Evolutionary conservation across 805 yeast species (phyloP), one percentile per base, ranked within the genome.

Genomic region (Saccharomycopsis sp.): DNA sequence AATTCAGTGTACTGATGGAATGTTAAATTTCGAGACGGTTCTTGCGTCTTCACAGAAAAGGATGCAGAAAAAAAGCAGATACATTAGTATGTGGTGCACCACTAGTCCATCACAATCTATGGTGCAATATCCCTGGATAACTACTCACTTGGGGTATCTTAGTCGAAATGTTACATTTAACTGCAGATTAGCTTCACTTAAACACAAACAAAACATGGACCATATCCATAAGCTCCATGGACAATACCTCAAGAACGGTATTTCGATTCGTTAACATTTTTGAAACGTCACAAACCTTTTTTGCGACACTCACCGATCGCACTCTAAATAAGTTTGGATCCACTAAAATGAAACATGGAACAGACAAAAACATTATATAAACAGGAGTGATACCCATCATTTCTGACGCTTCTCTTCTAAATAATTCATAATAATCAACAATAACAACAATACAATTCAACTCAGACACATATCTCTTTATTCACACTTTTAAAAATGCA

Each of bases 401-500:
- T 29, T 29, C n/a, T n/a, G n/a, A n/a, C n/a, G n/a, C n/a, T n/a
- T n/a, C n/a, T n/a, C n/a, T n/a, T n/a, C n/a, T n/a, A n/a, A n/a
- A n/a, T n/a, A n/a, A n/a, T n/a, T n/a, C n/a, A n/a, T n/a, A n/a
- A n/a, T n/a, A n/a, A n/a, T n/a, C n/a, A n/a, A n/a, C n/a, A n/a
- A n/a, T n/a, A n/a, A n/a, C n/a, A n/a, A n/a, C n/a, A n/a, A n/a
- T n/a, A n/a, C n/a, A n/a, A n/a, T n/a, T n/a, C n/a, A n/a, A n/a
- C n/a, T n/a, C n/a, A n/a, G n/a, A n/a, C n/a, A n/a, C n/a, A n/a
- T n/a, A n/a, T n/a, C n/a, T n/a, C n/a, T 29, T 29, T 29, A 29
- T 7, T 29, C 12, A 12, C 38, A 7, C 38, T 29, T 44, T 12
- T 44, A 8, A 56, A 12, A 55, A 53, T 56, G 56, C 56, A 56